phyloP scores from a whole-genome alignment of 2,329 filamentous ascomycete genomes.

The Phaeosphaeriaceae sp. region DNA sequence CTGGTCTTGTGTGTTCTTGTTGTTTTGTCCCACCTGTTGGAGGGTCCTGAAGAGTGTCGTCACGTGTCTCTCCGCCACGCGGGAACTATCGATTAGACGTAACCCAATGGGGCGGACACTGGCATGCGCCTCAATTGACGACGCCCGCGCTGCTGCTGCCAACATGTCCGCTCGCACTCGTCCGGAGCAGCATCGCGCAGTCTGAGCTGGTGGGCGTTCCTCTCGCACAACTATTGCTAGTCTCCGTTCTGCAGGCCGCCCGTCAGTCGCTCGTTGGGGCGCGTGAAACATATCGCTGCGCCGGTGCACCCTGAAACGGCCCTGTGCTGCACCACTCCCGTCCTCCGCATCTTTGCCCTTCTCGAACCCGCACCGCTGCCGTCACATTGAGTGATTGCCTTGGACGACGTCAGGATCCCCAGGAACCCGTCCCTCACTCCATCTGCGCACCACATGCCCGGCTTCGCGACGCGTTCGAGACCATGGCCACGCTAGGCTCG shows the following conservation, averaged over 20 bases:
- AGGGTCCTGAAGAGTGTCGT: background rate
- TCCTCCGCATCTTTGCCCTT: conserved; percentile 15
- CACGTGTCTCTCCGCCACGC: background rate
- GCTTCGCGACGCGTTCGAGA: conserved; percentile 23
- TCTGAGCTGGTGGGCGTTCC: background rate
- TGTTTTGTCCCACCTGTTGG: background rate
- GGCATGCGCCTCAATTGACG: background rate
- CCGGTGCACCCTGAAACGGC: conserved; percentile 34
- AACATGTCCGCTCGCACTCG: background rate
- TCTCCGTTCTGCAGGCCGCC: background rate
- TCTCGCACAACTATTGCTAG: background rate
- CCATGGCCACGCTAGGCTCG: conserved; percentile 50
- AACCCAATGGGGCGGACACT: background rate
- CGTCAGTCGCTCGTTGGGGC: background rate
- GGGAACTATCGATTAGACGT: background rate
- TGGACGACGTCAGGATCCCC: background rate
- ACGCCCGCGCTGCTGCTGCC: background rate
- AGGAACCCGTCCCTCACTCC: background rate
- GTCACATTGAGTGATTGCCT: conserved; percentile 3
- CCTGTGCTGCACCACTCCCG: conserved; percentile 22
- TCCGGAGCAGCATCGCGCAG: background rate
- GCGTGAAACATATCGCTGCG: conserved; percentile 18
- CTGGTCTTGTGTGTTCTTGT: background rate
- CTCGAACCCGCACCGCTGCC: conserved; percentile 9
- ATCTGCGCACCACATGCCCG: conserved; percentile 33